These are phyloP conservation scores for Fraxinus nigra DNA, from an alignment of 305 asterid genomes.

Conservation along the genomic window DNA sequence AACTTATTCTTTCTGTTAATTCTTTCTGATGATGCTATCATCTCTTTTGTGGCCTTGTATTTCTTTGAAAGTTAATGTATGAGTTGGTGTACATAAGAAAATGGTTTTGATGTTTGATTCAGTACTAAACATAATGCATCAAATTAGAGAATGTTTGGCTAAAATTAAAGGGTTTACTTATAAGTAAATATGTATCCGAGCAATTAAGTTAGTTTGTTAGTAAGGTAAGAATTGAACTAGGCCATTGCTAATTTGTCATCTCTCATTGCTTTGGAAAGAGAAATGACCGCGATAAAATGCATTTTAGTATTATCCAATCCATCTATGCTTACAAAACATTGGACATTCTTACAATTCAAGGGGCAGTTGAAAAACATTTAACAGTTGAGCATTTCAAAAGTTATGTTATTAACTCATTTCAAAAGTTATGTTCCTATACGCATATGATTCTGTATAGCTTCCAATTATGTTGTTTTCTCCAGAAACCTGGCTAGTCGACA, in stretches of 20 bases:
- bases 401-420: no score
- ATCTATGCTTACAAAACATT: not conserved
- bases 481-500: constrained; percentile 13
- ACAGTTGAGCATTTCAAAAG: not conserved
- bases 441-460: not conserved
- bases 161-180: not conserved
- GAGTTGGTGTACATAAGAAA: constrained; percentile 28
- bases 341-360: not conserved
- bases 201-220: not conserved
- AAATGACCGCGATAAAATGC: not conserved
- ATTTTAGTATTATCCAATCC: not conserved
- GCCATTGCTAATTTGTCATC: not conserved
- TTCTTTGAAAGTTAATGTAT: constrained; percentile 24
- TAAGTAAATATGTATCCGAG: not conserved
- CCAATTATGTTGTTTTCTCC: constrained; percentile 1
- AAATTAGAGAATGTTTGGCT: not conserved
- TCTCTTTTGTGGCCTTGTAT: constrained; percentile 16
- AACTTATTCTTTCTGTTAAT: constrained; percentile 14
- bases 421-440: not conserved
- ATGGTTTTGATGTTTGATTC: constrained; percentile 12
- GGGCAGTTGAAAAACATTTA: not conserved
- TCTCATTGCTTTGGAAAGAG: not conserved
- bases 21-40: constrained; percentile 39
- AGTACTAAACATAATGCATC: not conserved
- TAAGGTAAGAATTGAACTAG: not conserved